A percentile compares a stretch with the other conserved stretches of the same genome.
Evolutionary conservation across 768 basidiomycete species (phyloP).

Genomic region (Naganishia onofrii): DNA sequence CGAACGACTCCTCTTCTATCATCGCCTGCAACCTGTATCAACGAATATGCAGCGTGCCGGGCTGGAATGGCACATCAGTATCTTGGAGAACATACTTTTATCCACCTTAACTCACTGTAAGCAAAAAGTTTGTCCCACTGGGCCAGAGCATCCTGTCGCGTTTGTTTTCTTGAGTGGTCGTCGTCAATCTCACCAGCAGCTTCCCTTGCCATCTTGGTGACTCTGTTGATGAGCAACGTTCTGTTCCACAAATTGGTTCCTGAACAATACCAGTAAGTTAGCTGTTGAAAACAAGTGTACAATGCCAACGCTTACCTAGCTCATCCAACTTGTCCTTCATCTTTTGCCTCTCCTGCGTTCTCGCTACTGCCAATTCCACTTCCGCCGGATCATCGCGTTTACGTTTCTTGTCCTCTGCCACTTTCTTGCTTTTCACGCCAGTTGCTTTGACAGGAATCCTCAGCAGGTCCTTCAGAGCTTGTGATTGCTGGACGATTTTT

Average conservation of each 20-base stretch:
- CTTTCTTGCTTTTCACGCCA: background rate
- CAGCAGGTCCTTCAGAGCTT: background rate
- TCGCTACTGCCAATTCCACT: background rate
- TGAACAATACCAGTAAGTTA: background rate
- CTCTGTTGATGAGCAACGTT: constrained; percentile 13
- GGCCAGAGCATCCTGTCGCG: background rate
- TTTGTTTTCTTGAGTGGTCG: constrained; percentile 12
- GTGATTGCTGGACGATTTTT: constrained; percentile 2
- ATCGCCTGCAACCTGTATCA: constrained; percentile 6
- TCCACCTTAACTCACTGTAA: background rate
- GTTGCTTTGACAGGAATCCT: background rate
- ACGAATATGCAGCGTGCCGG: constrained; percentile 15
- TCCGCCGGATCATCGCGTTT: constrained; percentile 4
- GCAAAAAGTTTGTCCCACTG: constrained; percentile 22
- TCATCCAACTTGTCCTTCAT: constrained; percentile 25
- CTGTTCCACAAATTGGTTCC: constrained; percentile 18
- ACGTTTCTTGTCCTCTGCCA: background rate
- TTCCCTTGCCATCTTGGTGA: constrained; percentile 15
- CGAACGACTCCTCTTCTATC: background rate
- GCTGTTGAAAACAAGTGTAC: background rate
- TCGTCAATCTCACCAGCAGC: background rate
- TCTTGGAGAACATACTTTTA: background rate
- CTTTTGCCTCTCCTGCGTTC: constrained; percentile 4
- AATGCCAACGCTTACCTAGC: background rate
- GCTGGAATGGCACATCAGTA: background rate